These are phyloP conservation scores for Pichia gijzeniarum DNA, from an alignment of 805 yeast genomes.

Conservation along the genomic window DNA sequence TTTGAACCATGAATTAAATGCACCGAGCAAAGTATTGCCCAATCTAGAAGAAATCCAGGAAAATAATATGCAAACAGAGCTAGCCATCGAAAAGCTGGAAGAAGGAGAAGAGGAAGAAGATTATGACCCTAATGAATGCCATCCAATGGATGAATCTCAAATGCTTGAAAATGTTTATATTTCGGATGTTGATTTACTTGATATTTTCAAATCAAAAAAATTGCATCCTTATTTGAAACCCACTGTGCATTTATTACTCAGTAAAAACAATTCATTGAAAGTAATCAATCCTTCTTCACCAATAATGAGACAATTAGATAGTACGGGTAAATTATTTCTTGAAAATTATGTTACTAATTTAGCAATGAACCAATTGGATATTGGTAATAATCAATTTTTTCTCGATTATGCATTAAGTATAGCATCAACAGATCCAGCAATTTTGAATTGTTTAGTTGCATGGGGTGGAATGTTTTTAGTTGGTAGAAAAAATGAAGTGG, in stretches of 20 bases:
- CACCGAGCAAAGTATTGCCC: no score
- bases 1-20: no score
- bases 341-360: constrained; percentile 45
- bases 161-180: constrained; percentile 26
- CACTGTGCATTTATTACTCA: constrained; percentile 22
- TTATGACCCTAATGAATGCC: constrained; percentile 13
- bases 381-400: constrained; percentile 43
- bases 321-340: constrained; percentile 37
- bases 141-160: constrained; percentile 34
- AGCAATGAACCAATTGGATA: constrained; percentile 28
- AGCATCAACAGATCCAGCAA: constrained; percentile 44
- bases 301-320: constrained; percentile 32
- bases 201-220: constrained; percentile 18
- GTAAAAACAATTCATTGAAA: constrained; percentile 15
- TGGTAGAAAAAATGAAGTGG: constrained; percentile 27
- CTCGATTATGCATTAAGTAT: constrained; percentile 44
- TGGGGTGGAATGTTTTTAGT: constrained; percentile 48
- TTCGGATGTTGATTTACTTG: constrained; percentile 23
- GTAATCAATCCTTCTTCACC: constrained; percentile 20
- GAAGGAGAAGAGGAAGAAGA: constrained; percentile 11
- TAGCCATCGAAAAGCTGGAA: not conserved
- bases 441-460: constrained; percentile 47
- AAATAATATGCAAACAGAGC: no score
- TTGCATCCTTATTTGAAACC: constrained; percentile 24
- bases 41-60: no score